These are phyloP conservation scores for Bryoglossum gracile DNA, from an alignment of 495 filamentous ascomycete species.

Conservation along the genomic window DNA sequence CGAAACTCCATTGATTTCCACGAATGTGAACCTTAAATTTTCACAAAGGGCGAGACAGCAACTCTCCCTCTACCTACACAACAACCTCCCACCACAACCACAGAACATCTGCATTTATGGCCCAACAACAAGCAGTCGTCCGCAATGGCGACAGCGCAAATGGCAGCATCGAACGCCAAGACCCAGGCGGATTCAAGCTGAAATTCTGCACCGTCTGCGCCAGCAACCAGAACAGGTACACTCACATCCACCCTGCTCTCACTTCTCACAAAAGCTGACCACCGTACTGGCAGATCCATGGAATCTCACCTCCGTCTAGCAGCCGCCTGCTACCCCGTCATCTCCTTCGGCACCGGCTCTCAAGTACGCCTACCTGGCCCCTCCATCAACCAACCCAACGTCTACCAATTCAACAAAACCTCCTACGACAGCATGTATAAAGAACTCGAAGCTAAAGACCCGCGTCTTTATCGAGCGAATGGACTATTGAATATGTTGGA, in stretches of 20 bases:
- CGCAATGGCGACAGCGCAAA: slow-evolving; percentile 30
- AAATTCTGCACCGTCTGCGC: slow-evolving; percentile 99
- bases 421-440: slow-evolving; percentile 90
- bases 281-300: slow-evolving; percentile 61
- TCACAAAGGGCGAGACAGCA: background rate
- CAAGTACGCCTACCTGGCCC: slow-evolving; percentile 92
- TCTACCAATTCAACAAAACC: slow-evolving; percentile 93
- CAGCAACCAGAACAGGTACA: slow-evolving; percentile 88
- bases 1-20: background rate
- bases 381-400: slow-evolving; percentile 85
- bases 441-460: slow-evolving; percentile 78
- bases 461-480: slow-evolving; percentile 81
- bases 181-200: slow-evolving; percentile 58
- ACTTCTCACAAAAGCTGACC: background rate
- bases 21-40: background rate
- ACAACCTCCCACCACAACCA: background rate
- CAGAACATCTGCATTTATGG: slow-evolving; percentile 10
- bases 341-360: slow-evolving; percentile 96
- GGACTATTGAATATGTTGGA: slow-evolving; percentile 93
- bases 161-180: slow-evolving; percentile 33
- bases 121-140: slow-evolving; percentile 14
- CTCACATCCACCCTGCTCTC: background rate
- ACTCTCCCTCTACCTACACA: background rate
- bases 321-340: slow-evolving; percentile 80
- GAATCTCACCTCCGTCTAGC: slow-evolving; percentile 92